These are phyloP conservation scores for Diospyros kaki DNA, from an alignment of 148 eudicot species.

Conservation along the genomic window DNA sequence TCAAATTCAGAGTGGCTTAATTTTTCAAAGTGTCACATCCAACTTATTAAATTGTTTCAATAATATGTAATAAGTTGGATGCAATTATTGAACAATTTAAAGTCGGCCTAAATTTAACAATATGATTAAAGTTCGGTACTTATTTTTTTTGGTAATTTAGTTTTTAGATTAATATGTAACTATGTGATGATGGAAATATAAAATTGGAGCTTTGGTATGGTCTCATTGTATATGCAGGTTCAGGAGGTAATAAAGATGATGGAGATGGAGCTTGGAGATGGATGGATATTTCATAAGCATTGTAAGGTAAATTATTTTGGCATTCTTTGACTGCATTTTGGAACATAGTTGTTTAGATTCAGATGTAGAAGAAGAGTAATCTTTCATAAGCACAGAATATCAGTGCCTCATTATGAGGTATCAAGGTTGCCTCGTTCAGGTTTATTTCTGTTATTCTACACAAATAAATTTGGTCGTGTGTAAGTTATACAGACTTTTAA, in stretches of 20 bases:
- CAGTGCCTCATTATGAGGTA: not conserved
- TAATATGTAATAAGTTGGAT: too few relatives aligned
- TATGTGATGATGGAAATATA: not conserved
- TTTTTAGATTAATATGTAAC: too few relatives aligned
- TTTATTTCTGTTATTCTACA: not conserved
- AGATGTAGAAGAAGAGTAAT: not conserved
- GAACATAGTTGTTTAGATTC: not conserved
- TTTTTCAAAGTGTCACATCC: too few relatives aligned
- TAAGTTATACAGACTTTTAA: not conserved
- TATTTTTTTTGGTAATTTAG: too few relatives aligned
- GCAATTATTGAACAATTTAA: too few relatives aligned
- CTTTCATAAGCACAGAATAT: not conserved
- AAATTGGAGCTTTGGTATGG: not conserved
- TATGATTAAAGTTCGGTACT: too few relatives aligned
- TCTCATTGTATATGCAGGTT: slow-evolving; percentile 36
- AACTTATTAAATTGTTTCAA: too few relatives aligned
- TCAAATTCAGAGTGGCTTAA: too few relatives aligned
- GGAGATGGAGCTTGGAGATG: slow-evolving; percentile 94
- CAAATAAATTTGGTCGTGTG: not conserved
- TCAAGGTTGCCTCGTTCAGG: not conserved
- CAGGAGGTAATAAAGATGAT: slow-evolving; percentile 75
- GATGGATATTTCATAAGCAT: slow-evolving; percentile 63
- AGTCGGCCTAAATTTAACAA: too few relatives aligned
- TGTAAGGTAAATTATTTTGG: slow-evolving; percentile 49
- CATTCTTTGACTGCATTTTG: not conserved